These are phyloP conservation scores for Tillandsia leiboldiana DNA, from an alignment of 176 grass and related monocot species.

Conservation along the genomic window DNA sequence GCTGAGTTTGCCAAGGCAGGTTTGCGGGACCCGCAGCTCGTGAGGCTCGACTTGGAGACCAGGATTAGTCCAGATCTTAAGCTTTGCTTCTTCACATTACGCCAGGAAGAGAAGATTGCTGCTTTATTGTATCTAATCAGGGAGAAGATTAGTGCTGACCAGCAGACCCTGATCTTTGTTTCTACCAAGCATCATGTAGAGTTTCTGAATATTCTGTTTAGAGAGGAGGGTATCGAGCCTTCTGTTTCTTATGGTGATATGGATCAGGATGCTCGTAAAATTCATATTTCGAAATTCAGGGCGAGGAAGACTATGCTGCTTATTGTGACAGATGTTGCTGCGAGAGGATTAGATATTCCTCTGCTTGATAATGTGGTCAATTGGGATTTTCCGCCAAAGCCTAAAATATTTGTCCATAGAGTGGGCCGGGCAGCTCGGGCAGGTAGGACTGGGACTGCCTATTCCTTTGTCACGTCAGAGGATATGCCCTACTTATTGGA, in stretches of 20 bases:
- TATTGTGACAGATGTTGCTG: slow-evolving; percentile 98
- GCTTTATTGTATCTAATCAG: slow-evolving; percentile 83
- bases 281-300: slow-evolving; percentile 82
- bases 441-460: slow-evolving; percentile 79
- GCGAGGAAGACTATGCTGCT: slow-evolving; percentile 83
- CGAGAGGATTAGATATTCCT: slow-evolving; percentile 91
- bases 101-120: slow-evolving; percentile 85
- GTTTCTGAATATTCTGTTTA: slow-evolving; percentile 83
- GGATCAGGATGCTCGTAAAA: slow-evolving; percentile 92
- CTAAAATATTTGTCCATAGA: slow-evolving; percentile 91
- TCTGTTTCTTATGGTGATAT: slow-evolving; percentile 91
- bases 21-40: slow-evolving; percentile 61
- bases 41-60: slow-evolving; percentile 79
- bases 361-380: slow-evolving; percentile 99
- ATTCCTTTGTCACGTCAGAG: slow-evolving; percentile 88
- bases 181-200: slow-evolving; percentile 96
- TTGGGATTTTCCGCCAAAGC: slow-evolving; percentile 90
- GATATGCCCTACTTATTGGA: slow-evolving; percentile 76
- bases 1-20: slow-evolving; percentile 93
- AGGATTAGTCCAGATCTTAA: slow-evolving; percentile 92
- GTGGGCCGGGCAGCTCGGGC: slow-evolving; percentile 78
- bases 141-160: slow-evolving; percentile 64
- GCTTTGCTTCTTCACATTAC: slow-evolving; percentile 64
- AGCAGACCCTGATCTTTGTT: slow-evolving; percentile 94
- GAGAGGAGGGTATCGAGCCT: slow-evolving; percentile 67